Evolutionary conservation across 176 grass and related monocot genomes (phyloP), one percentile per base, ranked within the genome.

Genomic region (Hsuehochloa calcarea): DNA sequence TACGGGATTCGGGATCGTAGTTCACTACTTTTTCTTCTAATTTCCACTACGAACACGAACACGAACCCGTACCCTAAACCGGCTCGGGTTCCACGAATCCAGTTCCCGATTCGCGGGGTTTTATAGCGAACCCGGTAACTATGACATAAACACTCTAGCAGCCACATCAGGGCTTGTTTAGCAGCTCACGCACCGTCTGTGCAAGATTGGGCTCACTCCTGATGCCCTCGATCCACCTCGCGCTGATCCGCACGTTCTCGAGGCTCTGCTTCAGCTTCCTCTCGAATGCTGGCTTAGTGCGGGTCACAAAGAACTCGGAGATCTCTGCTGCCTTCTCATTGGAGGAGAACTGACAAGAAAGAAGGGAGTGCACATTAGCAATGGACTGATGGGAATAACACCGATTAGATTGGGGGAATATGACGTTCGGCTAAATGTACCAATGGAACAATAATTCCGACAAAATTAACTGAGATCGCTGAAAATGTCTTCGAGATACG

Each of bases 191-290:
- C 9, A 93, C 87, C 5, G 82, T 88, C 39, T 84, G 75, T 27
- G 85, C 79, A 44, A 97, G 95, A 9, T 59, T 70, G 39, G 54
- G 10, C 25, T 97, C 90, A 2, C 45, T 75, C 79, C 80, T 91
- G 76, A 94, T 91, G 80, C 84, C 66, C 69, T 91, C 64, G 22
- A 84, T 77, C 92, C 95, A 97, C 70, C 73, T 94, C 2, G 90
- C 89, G 0, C 40, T 89, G 63, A 91, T 94, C 66, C 71, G 65
- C n/a, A 97, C 75, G 2, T 8, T 64, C 85, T 97, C 95, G 1
- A 97, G 84, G 75, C 82, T 88, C 85, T 97, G 92, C 75, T 91
- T 90, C 72, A 97, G 81, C 39, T 82, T 74, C 79, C 92, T 94
- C 56, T 92, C 75, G 13, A 91, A 97, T 17, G 72, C 70, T 0